Percentiles rank a stretch among this genome's conserved stretches.
Evolutionary conservation across 2,329 filamentous ascomycete species (phyloP).

Genomic region (Nannizziopsis barbatae): DNA sequence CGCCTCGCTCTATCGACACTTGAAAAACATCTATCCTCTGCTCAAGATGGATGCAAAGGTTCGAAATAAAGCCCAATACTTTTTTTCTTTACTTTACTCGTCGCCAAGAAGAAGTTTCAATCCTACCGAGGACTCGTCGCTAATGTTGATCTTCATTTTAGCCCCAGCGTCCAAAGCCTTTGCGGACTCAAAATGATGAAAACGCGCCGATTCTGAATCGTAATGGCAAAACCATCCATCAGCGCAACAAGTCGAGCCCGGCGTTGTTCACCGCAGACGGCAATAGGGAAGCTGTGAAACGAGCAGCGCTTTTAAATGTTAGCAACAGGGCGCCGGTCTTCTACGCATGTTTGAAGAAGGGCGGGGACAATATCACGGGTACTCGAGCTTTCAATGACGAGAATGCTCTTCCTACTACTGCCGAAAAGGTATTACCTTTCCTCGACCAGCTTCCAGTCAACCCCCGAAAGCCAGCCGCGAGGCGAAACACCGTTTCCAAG

Average conservation of each 20-base stretch:
- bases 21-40: too few relatives aligned
- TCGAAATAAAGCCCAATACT: slow-evolving; percentile 15
- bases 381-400: too few relatives aligned
- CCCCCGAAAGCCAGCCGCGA: slow-evolving; percentile 39
- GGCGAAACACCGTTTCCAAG: slow-evolving; percentile 47
- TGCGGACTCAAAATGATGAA: slow-evolving; percentile 57
- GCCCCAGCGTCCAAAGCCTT: slow-evolving; percentile 57
- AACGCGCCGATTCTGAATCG: slow-evolving; percentile 44
- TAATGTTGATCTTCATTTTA: slow-evolving; percentile 26
- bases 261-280: slow-evolving; percentile 43
- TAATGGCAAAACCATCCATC: slow-evolving; percentile 54
- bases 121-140: not conserved
- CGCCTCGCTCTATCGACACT: too few relatives aligned
- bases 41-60: slow-evolving; percentile 39
- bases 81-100: too few relatives aligned
- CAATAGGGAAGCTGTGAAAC: slow-evolving; percentile 56
- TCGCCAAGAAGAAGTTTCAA: too few relatives aligned
- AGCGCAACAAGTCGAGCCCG: slow-evolving; percentile 68
- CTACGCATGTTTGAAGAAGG: slow-evolving; percentile 35
- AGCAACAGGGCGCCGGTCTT: slow-evolving; percentile 50
- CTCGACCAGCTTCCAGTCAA: slow-evolving; percentile 21
- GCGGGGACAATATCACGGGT: too few relatives aligned
- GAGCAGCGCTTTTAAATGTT: slow-evolving; percentile 70
- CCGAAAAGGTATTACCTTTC: slow-evolving; percentile 26
- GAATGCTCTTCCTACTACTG: slow-evolving; percentile 13